A percentile compares a stretch with the other conserved stretches of the same genome.
phyloP scores from a whole-genome alignment of 2,329 filamentous ascomycete genomes.

The Apiospora marii region DNA sequence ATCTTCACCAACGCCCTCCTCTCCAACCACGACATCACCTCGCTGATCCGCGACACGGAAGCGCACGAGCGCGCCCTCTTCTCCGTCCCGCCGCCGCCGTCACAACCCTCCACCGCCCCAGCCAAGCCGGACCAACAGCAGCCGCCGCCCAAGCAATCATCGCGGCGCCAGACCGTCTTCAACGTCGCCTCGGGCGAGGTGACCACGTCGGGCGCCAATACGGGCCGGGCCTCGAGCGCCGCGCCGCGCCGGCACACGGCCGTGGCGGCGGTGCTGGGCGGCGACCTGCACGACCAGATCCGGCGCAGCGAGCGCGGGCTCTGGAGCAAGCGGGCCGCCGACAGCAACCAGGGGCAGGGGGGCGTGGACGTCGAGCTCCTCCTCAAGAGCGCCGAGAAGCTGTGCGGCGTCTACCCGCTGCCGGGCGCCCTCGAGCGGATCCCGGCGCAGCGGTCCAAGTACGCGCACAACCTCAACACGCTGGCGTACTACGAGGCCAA shows the following conservation, averaged over 20 bases:
- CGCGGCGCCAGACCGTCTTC: constrained; percentile 70
- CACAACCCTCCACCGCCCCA: constrained; percentile 51
- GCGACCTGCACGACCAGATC: constrained; percentile 86
- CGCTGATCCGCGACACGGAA: constrained; percentile 94
- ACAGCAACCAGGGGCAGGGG: constrained; percentile 51
- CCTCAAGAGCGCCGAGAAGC: constrained; percentile 85
- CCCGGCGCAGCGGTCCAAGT: constrained; percentile 71
- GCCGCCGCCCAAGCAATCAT: constrained; percentile 53
- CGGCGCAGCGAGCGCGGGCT: constrained; percentile 59
- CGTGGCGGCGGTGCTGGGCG: constrained; percentile 87
- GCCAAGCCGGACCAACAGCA: constrained; percentile 47
- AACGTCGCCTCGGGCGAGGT: constrained; percentile 70
- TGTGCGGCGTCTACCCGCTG: constrained; percentile 87
- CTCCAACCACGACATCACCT: constrained; percentile 88
- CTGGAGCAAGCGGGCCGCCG: background rate
- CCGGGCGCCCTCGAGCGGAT: constrained; percentile 82
- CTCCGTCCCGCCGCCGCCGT: constrained; percentile 78
- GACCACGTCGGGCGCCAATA: constrained; percentile 59
- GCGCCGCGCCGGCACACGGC: constrained; percentile 78
- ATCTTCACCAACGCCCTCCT: constrained; percentile 96
- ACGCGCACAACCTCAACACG: constrained; percentile 75
- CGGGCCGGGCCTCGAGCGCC: constrained; percentile 53
- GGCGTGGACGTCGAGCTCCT: constrained; percentile 87
- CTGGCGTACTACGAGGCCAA: constrained; percentile 81
- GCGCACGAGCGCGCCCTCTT: constrained; percentile 94